Evolutionary conservation across 129 eudicot genomes (phyloP), one percentile per base, ranked within the genome.

Genomic region (Smallanthus sonchifolius): DNA sequence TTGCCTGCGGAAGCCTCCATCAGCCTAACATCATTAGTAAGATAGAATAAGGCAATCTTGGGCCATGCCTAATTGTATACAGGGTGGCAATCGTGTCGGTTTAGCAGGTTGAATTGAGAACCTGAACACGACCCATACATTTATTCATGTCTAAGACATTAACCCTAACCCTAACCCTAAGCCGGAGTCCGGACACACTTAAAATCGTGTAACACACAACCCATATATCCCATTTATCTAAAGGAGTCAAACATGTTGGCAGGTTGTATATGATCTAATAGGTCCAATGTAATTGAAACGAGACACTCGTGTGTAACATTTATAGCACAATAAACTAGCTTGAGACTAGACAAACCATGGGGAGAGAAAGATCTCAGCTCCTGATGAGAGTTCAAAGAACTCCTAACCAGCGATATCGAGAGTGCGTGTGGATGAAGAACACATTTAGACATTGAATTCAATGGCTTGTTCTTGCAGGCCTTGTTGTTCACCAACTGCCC

Each of bases 281-380:
- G 20, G 11, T 24, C n/a, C 20, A 49, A 24, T 3, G 5, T 5
- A n/a, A 16, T 2, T 45, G 10, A 38, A n/a, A 66, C 30, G 17
- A 19, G 38, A 5, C 11, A 59, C 16, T 20, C 0, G n/a, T n/a
- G n/a, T n/a, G 9, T 55, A 56, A 75, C 35, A 39, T 37, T 60
- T n/a, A n/a, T 28, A 43, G 17, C 20, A 54, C 16, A 19, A 28
- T 17, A 49, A 49, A 38, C n/a, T n/a, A n/a, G n/a, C n/a, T n/a
- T 15, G 44, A n/a, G 16, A 79, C 7, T 24, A 40, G 16, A 84
- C 85, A 59, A 71, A 89, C 96, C 92, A 57, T 65, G 71, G 37
- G 74, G 59, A 55, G 77, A 78, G 70, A 39, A 28, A 24, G 65
- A 55, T 49, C 59, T 73, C 35, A 16, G 70, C 61, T 75, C 81